Conservation (phyloP, 306 rosid genomes). For the Castanopsis chinensis region DNA sequence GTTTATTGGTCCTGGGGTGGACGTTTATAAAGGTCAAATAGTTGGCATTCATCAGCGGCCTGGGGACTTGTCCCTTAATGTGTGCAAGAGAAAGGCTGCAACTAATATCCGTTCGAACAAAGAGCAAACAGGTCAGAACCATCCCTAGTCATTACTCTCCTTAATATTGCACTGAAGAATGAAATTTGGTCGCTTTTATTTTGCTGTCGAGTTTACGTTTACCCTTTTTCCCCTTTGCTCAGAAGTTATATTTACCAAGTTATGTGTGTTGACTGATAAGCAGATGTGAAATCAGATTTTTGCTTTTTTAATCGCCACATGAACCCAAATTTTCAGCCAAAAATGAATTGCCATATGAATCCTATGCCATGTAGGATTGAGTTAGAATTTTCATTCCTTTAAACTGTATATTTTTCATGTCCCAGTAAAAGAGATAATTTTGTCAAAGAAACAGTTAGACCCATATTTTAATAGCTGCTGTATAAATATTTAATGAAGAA, state of each 20-base stretch:
- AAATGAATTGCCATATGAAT: not conserved
- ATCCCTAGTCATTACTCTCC: not conserved
- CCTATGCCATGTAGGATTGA: no score
- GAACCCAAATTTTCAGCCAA: not conserved
- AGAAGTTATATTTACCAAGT: not conserved
- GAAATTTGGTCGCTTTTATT: not conserved
- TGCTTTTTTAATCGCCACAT: not conserved
- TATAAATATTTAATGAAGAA: not conserved
- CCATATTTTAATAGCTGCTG: not conserved
- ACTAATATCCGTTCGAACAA: constrained; percentile 95
- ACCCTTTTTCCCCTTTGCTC: not conserved
- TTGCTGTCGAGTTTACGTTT: not conserved
- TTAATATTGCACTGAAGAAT: not conserved
- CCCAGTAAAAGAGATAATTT: not conserved
- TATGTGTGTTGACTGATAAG: not conserved
- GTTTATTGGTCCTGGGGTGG: constrained; percentile 83
- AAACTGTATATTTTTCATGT: not conserved
- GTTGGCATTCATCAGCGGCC: constrained; percentile 97
- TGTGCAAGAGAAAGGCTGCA: constrained; percentile 97
- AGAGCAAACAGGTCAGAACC: constrained; percentile 76
- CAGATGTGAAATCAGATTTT: not conserved
- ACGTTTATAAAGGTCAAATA: constrained; percentile 88
- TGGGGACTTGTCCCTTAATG: constrained; percentile 88
- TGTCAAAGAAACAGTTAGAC: not conserved
- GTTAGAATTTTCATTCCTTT: not conserved